Base-by-base conservation (phyloP, 75 land plant genomes). In the Chamaecyparis obtusa region DNA sequence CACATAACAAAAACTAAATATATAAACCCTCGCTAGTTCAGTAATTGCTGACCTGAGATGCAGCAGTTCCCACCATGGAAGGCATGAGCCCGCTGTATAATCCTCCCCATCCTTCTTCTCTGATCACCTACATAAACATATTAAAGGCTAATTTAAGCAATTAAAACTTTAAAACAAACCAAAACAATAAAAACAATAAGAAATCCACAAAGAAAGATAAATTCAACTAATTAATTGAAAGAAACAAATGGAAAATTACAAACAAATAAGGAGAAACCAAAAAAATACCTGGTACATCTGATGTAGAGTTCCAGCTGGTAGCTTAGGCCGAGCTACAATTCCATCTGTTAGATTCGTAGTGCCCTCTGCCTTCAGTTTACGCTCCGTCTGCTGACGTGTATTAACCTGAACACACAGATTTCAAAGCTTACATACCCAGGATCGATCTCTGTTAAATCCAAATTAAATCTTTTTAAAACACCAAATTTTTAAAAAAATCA, bases 341-440 rank as follows among this genome's bases (percentile, higher is more conserved):
- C 71, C 14, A 44, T n/a, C 39, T 80, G 51, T 15, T 64, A 44
- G 17, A 72, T 36, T n/a, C 19, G 51, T 3, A 46, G 15, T 24
- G 43, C 35, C 41, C 4, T 51, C 49, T 54, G 83, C 82, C 90
- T 94, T 93, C 35, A 91, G 90, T 36, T 85, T 89, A 82, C 99
- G 92, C 89, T 97, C 99, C 10, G 99, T 97, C 86, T 97, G 99
- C 89, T 97, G 99, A 24, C 99, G 89, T 33, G 97, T 95, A 87
- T 95, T 95, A 24, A 95, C 95, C 96, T 95, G 85, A 1, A 39
- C 17, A 67, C 32, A 35, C 37, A 30, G 17, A 11, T 39, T 37
- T 9, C 32, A 46, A 81, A 46, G 14, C 51, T 46, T 44, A 44
- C 16, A 21, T 10, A 10, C 5, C 11, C 83, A 7, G 51, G 83